Evolutionary conservation across 2,329 filamentous ascomycete species (phyloP).

Genomic region (Claviceps digitariae): DNA sequence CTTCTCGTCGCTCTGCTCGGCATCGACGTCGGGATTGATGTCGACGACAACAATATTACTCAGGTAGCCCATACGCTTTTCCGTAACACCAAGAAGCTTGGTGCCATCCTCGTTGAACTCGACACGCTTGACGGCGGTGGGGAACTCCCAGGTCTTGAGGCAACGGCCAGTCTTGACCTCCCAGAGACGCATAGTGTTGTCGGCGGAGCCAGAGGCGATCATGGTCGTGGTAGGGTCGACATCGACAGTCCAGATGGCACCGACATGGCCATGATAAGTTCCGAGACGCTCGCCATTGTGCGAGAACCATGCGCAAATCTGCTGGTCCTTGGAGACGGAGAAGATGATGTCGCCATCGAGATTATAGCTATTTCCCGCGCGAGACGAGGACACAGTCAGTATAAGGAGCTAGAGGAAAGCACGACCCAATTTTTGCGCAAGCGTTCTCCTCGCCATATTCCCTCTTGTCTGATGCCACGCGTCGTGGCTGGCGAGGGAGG

Average conservation of each 20-base stretch:
- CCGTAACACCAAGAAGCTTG: slow-evolving; percentile 83
- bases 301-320: slow-evolving; percentile 92
- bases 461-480: not conserved
- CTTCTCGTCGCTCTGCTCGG: slow-evolving; percentile 74
- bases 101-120: slow-evolving; percentile 94
- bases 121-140: slow-evolving; percentile 92
- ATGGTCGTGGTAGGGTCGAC: slow-evolving; percentile 85
- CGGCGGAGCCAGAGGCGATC: slow-evolving; percentile 87
- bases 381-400: slow-evolving; percentile 1
- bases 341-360: slow-evolving; percentile 94
- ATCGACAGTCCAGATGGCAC: slow-evolving; percentile 97
- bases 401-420: not conserved
- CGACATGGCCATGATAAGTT: slow-evolving; percentile 92
- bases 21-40: slow-evolving; percentile 70
- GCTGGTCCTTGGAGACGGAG: slow-evolving; percentile 90
- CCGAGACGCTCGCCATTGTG: slow-evolving; percentile 97
- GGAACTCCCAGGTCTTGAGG: slow-evolving; percentile 96
- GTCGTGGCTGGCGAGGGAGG: not conserved
- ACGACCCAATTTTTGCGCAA: not conserved
- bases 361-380: slow-evolving; percentile 51
- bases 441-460: not conserved
- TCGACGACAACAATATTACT: slow-evolving; percentile 89
- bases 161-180: slow-evolving; percentile 85
- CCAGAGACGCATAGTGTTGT: slow-evolving; percentile 97
- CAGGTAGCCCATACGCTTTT: slow-evolving; percentile 95